Percentiles rank a stretch among this genome's conserved stretches.
Conservation (phyloP, 2,329 filamentous ascomycete genomes). For the Colletotrichum salicis region DNA sequence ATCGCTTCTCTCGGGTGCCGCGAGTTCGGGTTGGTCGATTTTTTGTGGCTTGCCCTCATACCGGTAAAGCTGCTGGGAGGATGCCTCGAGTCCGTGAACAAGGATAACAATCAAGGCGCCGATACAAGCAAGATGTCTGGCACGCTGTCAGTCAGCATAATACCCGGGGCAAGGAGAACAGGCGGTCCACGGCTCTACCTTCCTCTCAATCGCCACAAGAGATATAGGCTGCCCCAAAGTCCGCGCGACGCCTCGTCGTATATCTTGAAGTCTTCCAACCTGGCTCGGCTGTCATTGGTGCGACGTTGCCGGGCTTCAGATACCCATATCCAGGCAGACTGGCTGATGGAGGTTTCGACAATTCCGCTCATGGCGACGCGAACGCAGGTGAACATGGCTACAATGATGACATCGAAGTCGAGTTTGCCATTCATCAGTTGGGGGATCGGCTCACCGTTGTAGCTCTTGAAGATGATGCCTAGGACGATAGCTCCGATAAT, state of each 20-base stretch:
- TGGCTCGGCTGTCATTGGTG: conserved; percentile 44
- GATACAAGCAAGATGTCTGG: conserved; percentile 50
- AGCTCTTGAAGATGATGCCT: conserved; percentile 43
- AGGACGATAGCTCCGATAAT: conserved; percentile 42
- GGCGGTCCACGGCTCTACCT: conserved; percentile 38
- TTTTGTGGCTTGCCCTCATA: conserved; percentile 43
- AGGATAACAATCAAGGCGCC: conserved; percentile 49
- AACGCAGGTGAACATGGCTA: conserved; percentile 50
- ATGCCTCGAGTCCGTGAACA: conserved; percentile 51
- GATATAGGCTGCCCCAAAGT: conserved; percentile 46
- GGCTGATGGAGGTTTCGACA: conserved; percentile 49
- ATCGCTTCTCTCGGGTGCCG: conserved; percentile 46
- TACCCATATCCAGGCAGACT: conserved; percentile 54
- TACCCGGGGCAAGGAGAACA: no score
- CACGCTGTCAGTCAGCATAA: conserved; percentile 3
- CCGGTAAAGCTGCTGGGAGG: conserved; percentile 51
- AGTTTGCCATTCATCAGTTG: conserved; percentile 41
- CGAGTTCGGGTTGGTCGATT: conserved; percentile 37
- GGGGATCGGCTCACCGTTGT: conserved; percentile 45
- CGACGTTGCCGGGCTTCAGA: conserved; percentile 46
- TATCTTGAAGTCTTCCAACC: conserved; percentile 50
- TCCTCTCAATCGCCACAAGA: conserved; percentile 49
- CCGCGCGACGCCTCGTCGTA: conserved; percentile 52
- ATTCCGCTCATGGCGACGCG: conserved; percentile 49
- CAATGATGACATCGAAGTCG: conserved; percentile 48